Base-by-base conservation (phyloP, 148 eudicot genomes). In the Arctostaphylos glauca region DNA sequence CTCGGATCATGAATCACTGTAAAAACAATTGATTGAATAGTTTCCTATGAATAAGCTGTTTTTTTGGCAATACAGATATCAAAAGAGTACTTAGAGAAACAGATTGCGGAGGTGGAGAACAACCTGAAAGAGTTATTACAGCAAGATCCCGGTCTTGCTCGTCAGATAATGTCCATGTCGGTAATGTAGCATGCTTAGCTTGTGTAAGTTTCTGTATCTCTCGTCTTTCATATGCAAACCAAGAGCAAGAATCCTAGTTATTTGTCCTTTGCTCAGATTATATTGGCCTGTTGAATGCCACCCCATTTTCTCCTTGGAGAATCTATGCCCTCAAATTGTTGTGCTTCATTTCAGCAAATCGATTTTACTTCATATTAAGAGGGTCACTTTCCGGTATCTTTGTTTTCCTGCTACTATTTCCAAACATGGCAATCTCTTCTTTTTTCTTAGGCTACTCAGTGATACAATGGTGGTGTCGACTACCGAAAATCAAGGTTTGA, bases 101-200 rank as follows among this genome's bases (percentile, higher is more conserved):
- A 97, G 85, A 85, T 93, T 84, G 89, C 85, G 6, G 99, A 97
- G 84, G 88, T 93, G 49, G 98, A 97, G 89, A 92, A 79, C 90
- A 97, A 94, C 88, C 88, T 97, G 56, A 87, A 89, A 86, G 99
- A 97, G 90, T 90, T 97, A 77, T 86, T 94, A 85, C 98, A 97
- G 85, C 97, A 94, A 85, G 99, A 97, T 87, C 98, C 99, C 6
- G 93, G 90, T 81, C 93, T 97, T 67, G 96, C 99, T 67, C 93
- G 96, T 76, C 99, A 97, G 90, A 97, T 97, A 88, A 97, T 97
- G 99, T 89, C 99, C 74, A 91, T 97, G 91, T 91, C 93, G n/a
- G 94, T 94, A 52, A 85, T 80, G 78, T 81, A 25, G 71, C 25
- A 59, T 44, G 13, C 60, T 53, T 41, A 9, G 41, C 80, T 19